Evolutionary conservation across 805 yeast genomes (phyloP), one percentile per base, ranked within the genome.

Genomic region (Hanseniaspora opuntiae): DNA sequence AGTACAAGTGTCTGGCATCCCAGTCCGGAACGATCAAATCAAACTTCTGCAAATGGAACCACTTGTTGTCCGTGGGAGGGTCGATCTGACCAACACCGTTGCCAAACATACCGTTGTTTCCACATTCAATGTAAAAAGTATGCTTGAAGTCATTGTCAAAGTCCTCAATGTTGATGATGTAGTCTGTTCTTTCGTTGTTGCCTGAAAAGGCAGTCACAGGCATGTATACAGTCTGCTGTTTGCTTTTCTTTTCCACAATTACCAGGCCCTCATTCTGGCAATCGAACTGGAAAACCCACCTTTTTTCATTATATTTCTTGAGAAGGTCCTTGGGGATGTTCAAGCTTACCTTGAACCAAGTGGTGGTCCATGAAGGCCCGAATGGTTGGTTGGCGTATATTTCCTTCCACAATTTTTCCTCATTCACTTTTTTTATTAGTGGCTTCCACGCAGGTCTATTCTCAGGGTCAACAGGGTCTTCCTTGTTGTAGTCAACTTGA

Each of bases 291-390:
- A 86, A 76, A 52, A 82, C 69, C 39, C 86, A 74, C 55, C 72
- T 74, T 38, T 77, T 79, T 12, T 63, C 60, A 22, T 71, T 63
- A 10, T 68, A 59, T 73, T 76, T 70, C 45, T 36, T 25, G 12
- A 51, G 19, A 16, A 51, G 4, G 3, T 72, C 64, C 16, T 70
- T 59, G 3, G 53, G 52, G 5, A 90, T 70, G n/a, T 71, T 69
- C 55, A 86, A 67, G 14, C 73, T 68, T 20, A 90, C 69, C 59
- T 79, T 76, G 68, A 93, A 87, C 98, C 98, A 90, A 58, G 87
- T 94, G 1, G 97, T 84, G 55, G 90, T 82, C 98, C 98, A 90
- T 14, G 94, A 84, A 3, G 98, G 98, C 0, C 97, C 97, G 65
- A 85, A 87, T 9, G 73, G 68, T 59, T 85, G 82, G 22, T 93